Evolutionary conservation across 441 rosid species (phyloP).

Genomic region (Rhodomyrtus psidioides): DNA sequence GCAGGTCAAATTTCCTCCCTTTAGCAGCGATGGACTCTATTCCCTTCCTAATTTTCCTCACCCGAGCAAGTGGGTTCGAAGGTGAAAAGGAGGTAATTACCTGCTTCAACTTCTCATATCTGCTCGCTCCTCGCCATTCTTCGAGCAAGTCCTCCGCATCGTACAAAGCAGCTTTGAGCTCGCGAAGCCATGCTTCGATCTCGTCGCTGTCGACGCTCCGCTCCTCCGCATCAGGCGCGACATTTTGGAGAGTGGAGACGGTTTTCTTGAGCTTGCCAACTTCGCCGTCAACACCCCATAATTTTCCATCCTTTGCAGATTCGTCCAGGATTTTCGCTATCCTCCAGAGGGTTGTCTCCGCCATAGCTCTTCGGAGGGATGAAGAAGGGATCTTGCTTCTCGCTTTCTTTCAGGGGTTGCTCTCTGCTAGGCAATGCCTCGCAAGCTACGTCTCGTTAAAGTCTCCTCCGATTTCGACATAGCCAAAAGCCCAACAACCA

Average conservation of each 20-base stretch:
- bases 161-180: background rate
- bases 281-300: background rate
- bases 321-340: background rate
- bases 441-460: background rate
- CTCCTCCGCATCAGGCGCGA: background rate
- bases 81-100: background rate
- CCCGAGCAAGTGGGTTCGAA: rapidly evolving
- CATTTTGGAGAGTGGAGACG: rapidly evolving
- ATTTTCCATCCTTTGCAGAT: rapidly evolving
- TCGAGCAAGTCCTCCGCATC: background rate
- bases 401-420: background rate
- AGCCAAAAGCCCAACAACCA: background rate
- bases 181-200: rapidly evolving
- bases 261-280: rapidly evolving
- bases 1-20: background rate
- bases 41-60: rapidly evolving
- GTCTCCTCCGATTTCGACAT: no score
- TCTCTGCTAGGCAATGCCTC: background rate
- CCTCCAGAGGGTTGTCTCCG: background rate
- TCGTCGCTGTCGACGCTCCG: rapidly evolving
- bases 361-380: background rate
- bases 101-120: background rate
- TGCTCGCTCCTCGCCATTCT: background rate
- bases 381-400: background rate
- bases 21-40: background rate